These are phyloP conservation scores for Fusarium pseudocircinatum DNA, from an alignment of 2,329 filamentous ascomycete genomes.

Conservation along the genomic window DNA sequence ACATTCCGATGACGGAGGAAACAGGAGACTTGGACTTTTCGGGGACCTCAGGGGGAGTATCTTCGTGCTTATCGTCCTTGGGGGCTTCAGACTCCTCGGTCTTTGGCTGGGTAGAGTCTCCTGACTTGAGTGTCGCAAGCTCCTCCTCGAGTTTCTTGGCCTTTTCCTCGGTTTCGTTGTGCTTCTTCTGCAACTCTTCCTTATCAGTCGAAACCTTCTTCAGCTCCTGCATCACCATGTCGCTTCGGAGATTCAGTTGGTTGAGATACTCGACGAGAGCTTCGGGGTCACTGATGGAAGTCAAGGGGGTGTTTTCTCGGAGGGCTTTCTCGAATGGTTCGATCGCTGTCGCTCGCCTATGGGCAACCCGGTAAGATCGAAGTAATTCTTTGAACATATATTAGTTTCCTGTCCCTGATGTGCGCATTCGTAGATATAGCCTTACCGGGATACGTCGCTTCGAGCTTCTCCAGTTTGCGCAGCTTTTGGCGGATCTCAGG, in stretches of 20 bases:
- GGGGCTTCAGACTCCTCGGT: conserved; percentile 46
- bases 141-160: conserved; percentile 71
- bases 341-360: conserved; percentile 85
- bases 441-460: conserved; percentile 84
- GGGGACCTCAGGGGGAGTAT: conserved; percentile 33
- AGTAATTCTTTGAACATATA: conserved; percentile 69
- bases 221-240: conserved; percentile 94
- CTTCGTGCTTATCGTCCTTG: conserved; percentile 43
- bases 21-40: conserved; percentile 57
- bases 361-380: conserved; percentile 90
- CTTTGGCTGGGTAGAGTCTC: conserved; percentile 40
- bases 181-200: conserved; percentile 80
- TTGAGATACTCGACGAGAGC: conserved; percentile 90
- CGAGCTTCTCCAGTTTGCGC: conserved; percentile 88
- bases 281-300: conserved; percentile 85
- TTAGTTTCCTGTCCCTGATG: background rate
- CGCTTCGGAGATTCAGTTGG: conserved; percentile 83
- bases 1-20: conserved; percentile 59
- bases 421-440: background rate
- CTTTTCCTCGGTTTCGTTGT: conserved; percentile 73
- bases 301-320: conserved; percentile 90
- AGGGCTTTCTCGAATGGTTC: conserved; percentile 93
- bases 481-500: conserved; percentile 79
- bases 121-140: conserved; percentile 59
- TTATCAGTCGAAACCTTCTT: conserved; percentile 86